Conservation (phyloP, 1,284 basidiomycete genomes). For the Marasmius tenuissimus region DNA sequence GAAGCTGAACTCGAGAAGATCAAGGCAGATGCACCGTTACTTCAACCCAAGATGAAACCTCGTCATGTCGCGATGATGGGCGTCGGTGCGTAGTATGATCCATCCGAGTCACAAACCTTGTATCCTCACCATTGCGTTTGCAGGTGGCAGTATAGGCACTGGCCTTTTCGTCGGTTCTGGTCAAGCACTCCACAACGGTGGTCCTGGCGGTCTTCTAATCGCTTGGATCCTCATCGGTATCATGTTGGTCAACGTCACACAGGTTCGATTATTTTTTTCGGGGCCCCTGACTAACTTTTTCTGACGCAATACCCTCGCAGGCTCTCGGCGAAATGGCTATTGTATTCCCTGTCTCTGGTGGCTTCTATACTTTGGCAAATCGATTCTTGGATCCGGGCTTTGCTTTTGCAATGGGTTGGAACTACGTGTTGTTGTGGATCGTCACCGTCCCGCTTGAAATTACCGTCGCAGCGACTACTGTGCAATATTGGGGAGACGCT, state of each 20-base stretch:
- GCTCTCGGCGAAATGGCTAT: constrained; percentile 53
- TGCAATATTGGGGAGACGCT: constrained; percentile 38
- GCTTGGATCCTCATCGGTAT: constrained; percentile 42
- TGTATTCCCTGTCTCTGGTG: constrained; percentile 50
- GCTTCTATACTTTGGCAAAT: constrained; percentile 45
- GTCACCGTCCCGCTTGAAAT: constrained; percentile 41
- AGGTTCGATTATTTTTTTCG: constrained; percentile 23
- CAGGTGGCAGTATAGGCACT: constrained; percentile 50
- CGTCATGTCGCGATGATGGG: constrained; percentile 45
- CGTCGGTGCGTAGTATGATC: constrained; percentile 30
- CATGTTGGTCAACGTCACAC: constrained; percentile 46
- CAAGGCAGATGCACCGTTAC: constrained; percentile 39
- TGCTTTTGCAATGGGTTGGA: constrained; percentile 56
- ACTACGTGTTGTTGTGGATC: constrained; percentile 46
- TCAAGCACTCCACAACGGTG: constrained; percentile 35
- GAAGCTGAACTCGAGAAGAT: constrained; percentile 31
- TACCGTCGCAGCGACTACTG: constrained; percentile 43
- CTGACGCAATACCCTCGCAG: constrained; percentile 14
- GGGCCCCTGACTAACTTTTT: neutral
- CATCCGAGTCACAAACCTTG: neutral
- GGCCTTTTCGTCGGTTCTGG: constrained; percentile 56
- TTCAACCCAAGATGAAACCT: constrained; percentile 46
- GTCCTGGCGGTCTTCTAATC: constrained; percentile 41
- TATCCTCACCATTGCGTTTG: neutral
- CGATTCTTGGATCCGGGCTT: constrained; percentile 50